phyloP scores from a whole-genome alignment of 2,329 filamentous ascomycete genomes.

The Lasiodiplodia gonubiensis region DNA sequence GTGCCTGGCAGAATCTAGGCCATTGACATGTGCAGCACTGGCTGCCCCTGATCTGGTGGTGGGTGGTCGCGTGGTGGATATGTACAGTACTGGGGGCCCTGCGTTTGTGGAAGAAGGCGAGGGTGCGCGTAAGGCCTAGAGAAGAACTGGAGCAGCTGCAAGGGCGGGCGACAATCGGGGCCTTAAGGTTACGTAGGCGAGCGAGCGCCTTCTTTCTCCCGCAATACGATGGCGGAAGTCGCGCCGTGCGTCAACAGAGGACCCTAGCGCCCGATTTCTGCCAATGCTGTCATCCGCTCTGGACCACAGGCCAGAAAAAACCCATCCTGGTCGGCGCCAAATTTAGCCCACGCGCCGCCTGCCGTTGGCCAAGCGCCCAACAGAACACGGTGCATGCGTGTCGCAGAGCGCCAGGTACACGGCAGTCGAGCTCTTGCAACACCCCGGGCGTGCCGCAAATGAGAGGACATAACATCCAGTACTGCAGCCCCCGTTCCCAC shows the following conservation, averaged over 20 bases:
- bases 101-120: background rate
- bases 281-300: conserved; percentile 18
- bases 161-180: conserved; percentile 22
- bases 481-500: background rate
- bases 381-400: background rate
- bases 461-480: background rate
- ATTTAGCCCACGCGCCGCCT: conserved; percentile 15
- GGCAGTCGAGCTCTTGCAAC: background rate
- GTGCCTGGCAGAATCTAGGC: background rate
- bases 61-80: background rate
- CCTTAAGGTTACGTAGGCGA: conserved; percentile 27
- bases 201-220: conserved; percentile 5
- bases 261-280: conserved; percentile 19
- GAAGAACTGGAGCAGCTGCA: conserved; percentile 25
- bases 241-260: conserved; percentile 19
- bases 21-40: conserved; percentile 17
- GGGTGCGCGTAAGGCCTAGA: conserved; percentile 16
- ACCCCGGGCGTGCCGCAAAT: background rate
- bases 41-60: conserved; percentile 6
- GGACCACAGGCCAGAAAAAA: background rate
- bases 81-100: background rate
- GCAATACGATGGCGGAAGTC: conserved; percentile 18
- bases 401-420: background rate
- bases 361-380: conserved; percentile 23
- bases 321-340: conserved; percentile 8